Percentiles rank a stretch among this genome's conserved stretches.
These are phyloP conservation scores for Dictyostelium discoideum DNA, from an alignment of 78 protist genomes.

Conservation along the genomic window dicty_2.7 NC_007091.3:835501-836000, in stretches of 20 bases:
- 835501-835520: slow-evolving; percentile 13
- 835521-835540: not conserved
- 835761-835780: slow-evolving; percentile 8
- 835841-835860: slow-evolving; percentile 48
- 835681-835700: not conserved
- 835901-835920: slow-evolving; percentile 18
- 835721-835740: not conserved
- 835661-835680: not conserved
- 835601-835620: not conserved
- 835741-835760: slow-evolving; percentile 3
- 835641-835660: slow-evolving; percentile 15
- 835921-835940: not conserved
- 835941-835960: not conserved
- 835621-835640: not conserved
- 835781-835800: not conserved
- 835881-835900: slow-evolving; percentile 46
- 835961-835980: not conserved
- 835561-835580: slow-evolving; percentile 23
- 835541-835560: slow-evolving; percentile 14
- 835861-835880: slow-evolving; percentile 19
- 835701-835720: slow-evolving; percentile 33
- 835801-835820: not conserved
- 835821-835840: not conserved
- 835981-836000: not conserved
- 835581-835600: slow-evolving; percentile 11